Base-by-base conservation (phyloP, 306 rosid species). In the Trichosanthes truncata region DNA sequence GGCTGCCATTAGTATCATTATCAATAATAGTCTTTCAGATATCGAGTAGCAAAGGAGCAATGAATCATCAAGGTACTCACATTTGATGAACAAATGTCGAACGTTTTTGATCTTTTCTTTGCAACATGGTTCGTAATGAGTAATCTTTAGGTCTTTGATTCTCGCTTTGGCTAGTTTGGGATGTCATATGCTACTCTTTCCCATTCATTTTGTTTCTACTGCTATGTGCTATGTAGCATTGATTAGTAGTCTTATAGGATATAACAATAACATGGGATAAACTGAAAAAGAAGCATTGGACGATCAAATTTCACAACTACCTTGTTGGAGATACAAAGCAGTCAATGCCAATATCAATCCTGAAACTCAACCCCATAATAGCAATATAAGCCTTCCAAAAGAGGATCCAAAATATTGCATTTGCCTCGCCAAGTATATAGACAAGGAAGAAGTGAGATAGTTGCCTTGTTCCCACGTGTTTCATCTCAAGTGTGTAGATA, bases 401-500 rank as follows among this genome's bases (percentile, higher is more conserved):
- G 97, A 89, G 85, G 93, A 94, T 80, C 84, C 87, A 20, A 97
- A 92, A 79, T 94, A 97, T 18, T 94, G 98, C 74, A 94, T 94
- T 73, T 94, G 97, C 87, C 88, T 94, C 56, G 84, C 94, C 57
- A 88, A 86, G 82, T 94, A 94, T 77, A 86, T 79, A 76, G 95
- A 91, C 25, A 86, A 84, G 82, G 98, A 94, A 69, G 96, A 92
- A 86, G 87, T 94, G 73, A 91, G 94, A 84, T 84, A 86, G 80
- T 79, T 94, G 87, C 96, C 93, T 6, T 94, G 98, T 73, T 88
- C 88, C 1, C 98, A 94, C 83, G 81, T 83, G 81, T 94, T 94
- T 82, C 98, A 94, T 84, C 91, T 73, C 82, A 88, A 88, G 49
- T 94, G 98, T 85, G 96, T 94, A 55, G 98, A 94, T 88, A 96